Percentiles rank a stretch among this genome's conserved stretches.
Evolutionary conservation across 345 rosid genomes (phyloP).

Genomic region (Citrus unshiu): DNA sequence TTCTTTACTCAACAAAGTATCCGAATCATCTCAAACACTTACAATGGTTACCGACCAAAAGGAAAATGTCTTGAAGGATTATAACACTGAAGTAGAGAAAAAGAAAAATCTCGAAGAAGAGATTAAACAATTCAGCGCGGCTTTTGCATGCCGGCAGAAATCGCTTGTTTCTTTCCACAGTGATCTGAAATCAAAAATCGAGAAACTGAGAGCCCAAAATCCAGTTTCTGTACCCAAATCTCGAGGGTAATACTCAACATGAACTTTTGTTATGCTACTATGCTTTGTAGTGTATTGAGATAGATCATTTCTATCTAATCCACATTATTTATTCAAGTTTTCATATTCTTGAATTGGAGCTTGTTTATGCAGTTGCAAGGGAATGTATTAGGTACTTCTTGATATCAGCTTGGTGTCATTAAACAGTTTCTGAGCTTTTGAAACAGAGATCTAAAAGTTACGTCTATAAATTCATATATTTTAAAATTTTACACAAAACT

Average conservation of each 20-base stretch:
- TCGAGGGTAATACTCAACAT: slow-evolving; percentile 24
- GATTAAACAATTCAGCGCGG: slow-evolving; percentile 60
- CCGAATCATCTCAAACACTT: slow-evolving; percentile 47
- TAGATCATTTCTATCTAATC: too few relatives aligned
- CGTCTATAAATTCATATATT: too few relatives aligned
- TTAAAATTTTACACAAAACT: too few relatives aligned
- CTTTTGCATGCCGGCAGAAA: slow-evolving; percentile 60
- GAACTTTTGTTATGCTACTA: not conserved
- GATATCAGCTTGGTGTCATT: too few relatives aligned
- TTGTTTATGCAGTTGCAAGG: too few relatives aligned
- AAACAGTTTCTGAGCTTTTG: too few relatives aligned
- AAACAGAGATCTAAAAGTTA: too few relatives aligned
- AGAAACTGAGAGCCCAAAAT: slow-evolving; percentile 46
- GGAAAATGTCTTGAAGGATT: slow-evolving; percentile 60
- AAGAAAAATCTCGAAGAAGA: slow-evolving; percentile 69
- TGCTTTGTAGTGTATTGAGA: not conserved
- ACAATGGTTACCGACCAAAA: slow-evolving; percentile 40
- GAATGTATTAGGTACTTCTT: too few relatives aligned
- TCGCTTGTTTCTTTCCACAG: slow-evolving; percentile 54
- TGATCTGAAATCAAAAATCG: slow-evolving; percentile 62
- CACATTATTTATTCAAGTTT: too few relatives aligned
- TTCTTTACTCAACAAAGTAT: slow-evolving; percentile 32
- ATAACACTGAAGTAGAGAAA: slow-evolving; percentile 53
- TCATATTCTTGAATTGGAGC: too few relatives aligned
- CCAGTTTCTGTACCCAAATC: slow-evolving; percentile 40